Base-by-base conservation (phyloP, 805 yeast species). In the Ogataea pignaliae region DNA sequence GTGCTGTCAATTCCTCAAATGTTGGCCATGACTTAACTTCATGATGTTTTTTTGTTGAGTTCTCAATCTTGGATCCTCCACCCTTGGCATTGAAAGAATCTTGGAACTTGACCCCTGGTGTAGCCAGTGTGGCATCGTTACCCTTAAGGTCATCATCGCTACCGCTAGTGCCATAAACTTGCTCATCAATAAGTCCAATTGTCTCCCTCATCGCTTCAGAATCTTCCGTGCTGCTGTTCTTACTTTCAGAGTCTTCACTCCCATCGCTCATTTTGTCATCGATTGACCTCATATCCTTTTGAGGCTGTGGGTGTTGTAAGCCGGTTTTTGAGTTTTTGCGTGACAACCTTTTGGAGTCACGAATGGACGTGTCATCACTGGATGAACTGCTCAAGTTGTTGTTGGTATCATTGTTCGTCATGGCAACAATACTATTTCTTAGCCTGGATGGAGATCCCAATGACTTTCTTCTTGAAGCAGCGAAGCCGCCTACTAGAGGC, bases 1-100 rank as follows among this genome's bases (percentile, higher is more conserved):
- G 77, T 0, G 80, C 71, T 0, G 82, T 77, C 43, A 83, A 56
- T 37, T 73, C 75, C 52, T 79, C 86, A 37, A 84, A 63, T 1
- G 85, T 78, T 9, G 81, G 72, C 70, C 69, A 65, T 17, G 50
- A 53, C 26, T 45, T 55, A 2, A 40, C 13, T 14, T 44, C 50
- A 11, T 28, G 43, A 15, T 9, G 13, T 16, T 29, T 36, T 30
- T 26, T 33, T 21, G 26, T 21, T 21, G 4, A 4, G 18, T 14
- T 34, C 15, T 11, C n/a, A n/a, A 40, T 21, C 34, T 14, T 45
- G 16, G n/a, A 10, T 13, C 15, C 37, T 31, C 29, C 36, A 29
- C 36, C 35, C 31, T 28, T 15, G 17, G 30, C 21, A n/a, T 21
- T 17, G 14, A 14, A 13, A 12, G 31, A 5, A 17, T 8, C 26